phyloP scores from a whole-genome alignment of 108 stramenopile species.

The Fistulifera solaris region DNA sequence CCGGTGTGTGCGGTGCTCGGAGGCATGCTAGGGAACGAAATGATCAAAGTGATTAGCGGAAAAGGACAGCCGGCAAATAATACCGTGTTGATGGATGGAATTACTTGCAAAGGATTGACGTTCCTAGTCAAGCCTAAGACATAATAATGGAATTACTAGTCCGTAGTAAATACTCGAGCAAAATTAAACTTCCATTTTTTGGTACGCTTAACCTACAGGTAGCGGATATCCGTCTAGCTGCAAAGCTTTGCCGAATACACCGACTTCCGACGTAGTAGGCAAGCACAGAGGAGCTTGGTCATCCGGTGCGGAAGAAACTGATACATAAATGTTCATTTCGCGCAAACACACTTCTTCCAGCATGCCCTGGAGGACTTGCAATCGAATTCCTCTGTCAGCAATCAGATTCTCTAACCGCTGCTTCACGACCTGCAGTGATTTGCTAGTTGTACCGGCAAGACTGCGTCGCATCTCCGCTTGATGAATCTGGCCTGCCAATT shows the following conservation, averaged over 20 bases:
- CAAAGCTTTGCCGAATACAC: constrained; percentile 9
- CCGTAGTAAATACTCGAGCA: neutral
- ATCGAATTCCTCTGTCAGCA: constrained; percentile 46
- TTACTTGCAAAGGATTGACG: constrained; percentile 57
- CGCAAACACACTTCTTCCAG: constrained; percentile 71
- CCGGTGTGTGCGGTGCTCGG: constrained; percentile 90
- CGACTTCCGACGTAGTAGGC: constrained; percentile 6
- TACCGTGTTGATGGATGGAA: constrained; percentile 70
- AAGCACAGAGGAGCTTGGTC: neutral
- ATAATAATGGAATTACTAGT: neutral
- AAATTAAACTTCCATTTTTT: constrained; percentile 2
- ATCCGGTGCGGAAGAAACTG: constrained; percentile 5
- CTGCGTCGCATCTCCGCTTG: constrained; percentile 71
- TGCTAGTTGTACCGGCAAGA: constrained; percentile 49
- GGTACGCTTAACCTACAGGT: constrained; percentile 7
- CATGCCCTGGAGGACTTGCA: constrained; percentile 62
- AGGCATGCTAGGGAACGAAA: constrained; percentile 89
- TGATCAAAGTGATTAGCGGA: constrained; percentile 86
- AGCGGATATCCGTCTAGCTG: constrained; percentile 12
- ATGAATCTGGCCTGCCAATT: constrained; percentile 53
- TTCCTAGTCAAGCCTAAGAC: constrained; percentile 47
- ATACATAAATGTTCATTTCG: constrained; percentile 52
- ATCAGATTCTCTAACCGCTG: constrained; percentile 45
- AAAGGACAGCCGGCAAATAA: constrained; percentile 90
- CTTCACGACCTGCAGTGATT: constrained; percentile 40